phyloP scores from a whole-genome alignment of 768 basidiomycete species.

The Suillus cothurnatus region DNA sequence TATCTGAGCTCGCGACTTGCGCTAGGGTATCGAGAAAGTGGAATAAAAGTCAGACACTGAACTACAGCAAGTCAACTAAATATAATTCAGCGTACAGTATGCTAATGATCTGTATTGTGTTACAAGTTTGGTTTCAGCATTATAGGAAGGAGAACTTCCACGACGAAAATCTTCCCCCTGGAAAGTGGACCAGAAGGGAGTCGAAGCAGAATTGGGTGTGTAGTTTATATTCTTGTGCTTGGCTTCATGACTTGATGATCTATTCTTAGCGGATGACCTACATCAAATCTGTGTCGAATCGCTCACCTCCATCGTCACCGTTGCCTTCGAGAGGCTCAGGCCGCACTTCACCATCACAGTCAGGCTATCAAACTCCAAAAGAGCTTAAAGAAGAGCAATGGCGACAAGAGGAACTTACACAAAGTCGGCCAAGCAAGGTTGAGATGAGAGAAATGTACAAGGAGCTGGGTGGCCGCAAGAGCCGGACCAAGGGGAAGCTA shows the following conservation, averaged over 20 bases:
- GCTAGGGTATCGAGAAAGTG: slow-evolving; percentile 85
- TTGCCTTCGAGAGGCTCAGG: slow-evolving; percentile 45
- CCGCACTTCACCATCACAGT: slow-evolving; percentile 51
- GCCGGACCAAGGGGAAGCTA: slow-evolving; percentile 71
- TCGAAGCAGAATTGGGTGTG: slow-evolving; percentile 91
- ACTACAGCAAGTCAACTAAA: slow-evolving; percentile 64
- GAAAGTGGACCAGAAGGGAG: slow-evolving; percentile 91
- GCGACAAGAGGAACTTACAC: slow-evolving; percentile 49
- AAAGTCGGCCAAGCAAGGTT: slow-evolving; percentile 63
- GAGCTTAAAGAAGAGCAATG: slow-evolving; percentile 82
- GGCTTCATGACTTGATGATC: slow-evolving; percentile 11
- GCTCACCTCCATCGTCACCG: slow-evolving; percentile 41
- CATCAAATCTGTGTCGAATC: slow-evolving; percentile 42
- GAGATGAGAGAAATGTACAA: slow-evolving; percentile 95
- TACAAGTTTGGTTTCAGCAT: slow-evolving; percentile 90
- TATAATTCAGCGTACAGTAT: not conserved
- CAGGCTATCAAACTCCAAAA: slow-evolving; percentile 75
- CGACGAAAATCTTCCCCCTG: slow-evolving; percentile 72
- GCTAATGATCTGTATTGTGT: not conserved
- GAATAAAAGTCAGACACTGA: slow-evolving; percentile 86
- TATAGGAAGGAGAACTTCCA: slow-evolving; percentile 88
- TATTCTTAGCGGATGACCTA: slow-evolving; percentile 51
- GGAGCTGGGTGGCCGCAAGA: slow-evolving; percentile 84
- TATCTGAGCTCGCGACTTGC: slow-evolving; percentile 73
- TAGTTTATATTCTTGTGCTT: slow-evolving; percentile 18